Percentiles rank a stretch among this genome's conserved stretches.
phyloP scores from a whole-genome alignment of 371 early-diverging fungal species.

The Rhizomucor pusillus region DNA sequence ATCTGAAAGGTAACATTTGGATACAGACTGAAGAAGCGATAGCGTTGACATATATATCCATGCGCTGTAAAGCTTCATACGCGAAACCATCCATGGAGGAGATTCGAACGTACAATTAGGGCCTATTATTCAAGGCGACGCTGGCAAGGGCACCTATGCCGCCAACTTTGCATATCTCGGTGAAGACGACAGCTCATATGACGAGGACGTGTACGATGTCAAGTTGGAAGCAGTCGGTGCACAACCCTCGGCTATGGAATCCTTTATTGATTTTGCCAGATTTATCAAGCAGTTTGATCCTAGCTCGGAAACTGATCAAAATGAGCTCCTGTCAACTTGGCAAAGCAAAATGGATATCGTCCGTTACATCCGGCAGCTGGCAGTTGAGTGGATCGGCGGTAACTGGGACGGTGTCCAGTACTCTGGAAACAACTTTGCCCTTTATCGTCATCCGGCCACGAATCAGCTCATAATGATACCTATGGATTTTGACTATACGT shows the following conservation, averaged over 20 bases:
- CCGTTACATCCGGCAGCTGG: constrained; percentile 36
- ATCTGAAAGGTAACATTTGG: constrained; percentile 9
- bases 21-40: background rate
- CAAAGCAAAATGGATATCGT: constrained; percentile 14
- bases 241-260: constrained; percentile 13
- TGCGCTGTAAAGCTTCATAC: constrained; percentile 18
- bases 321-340: constrained; percentile 5
- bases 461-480: constrained; percentile 27
- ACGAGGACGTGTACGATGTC: constrained; percentile 18
- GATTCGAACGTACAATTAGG: constrained; percentile 18
- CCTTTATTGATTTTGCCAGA: constrained; percentile 30
- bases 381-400: constrained; percentile 38
- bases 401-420: constrained; percentile 32
- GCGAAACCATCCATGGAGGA: constrained; percentile 34
- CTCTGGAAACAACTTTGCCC: constrained; percentile 28
- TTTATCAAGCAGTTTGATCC: constrained; percentile 20
- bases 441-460: constrained; percentile 16
- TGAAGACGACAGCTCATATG: constrained; percentile 18
- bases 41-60: background rate
- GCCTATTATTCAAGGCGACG: constrained; percentile 34
- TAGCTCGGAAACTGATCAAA: constrained; percentile 1
- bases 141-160: constrained; percentile 23
- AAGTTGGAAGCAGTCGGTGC: constrained; percentile 13
- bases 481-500: constrained; percentile 45
- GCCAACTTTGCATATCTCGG: constrained; percentile 35